phyloP scores from a whole-genome alignment of 306 rosid genomes.

The Myrica gale region DNA sequence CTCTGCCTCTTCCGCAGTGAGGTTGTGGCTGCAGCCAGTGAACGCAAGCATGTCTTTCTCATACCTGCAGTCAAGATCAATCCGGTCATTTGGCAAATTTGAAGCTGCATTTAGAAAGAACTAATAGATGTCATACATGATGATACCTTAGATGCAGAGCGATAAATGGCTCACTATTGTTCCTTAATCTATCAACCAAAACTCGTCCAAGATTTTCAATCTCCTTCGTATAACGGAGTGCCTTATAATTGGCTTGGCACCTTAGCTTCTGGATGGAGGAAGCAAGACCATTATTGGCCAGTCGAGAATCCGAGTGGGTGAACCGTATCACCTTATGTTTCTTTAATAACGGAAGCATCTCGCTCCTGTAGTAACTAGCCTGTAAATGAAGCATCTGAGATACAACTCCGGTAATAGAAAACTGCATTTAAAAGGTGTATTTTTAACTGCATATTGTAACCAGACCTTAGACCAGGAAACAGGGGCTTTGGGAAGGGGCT shows the following conservation, averaged over 20 bases:
- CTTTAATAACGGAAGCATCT: conserved; percentile 69
- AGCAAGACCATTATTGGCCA: conserved; percentile 82
- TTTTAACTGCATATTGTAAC: background rate
- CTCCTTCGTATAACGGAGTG: conserved; percentile 66
- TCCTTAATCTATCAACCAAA: conserved; percentile 73
- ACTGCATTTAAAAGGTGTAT: background rate
- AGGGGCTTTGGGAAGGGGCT: conserved; percentile 77
- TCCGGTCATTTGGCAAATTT: conserved; percentile 7
- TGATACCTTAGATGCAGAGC: conserved; percentile 92
- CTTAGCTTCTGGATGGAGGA: conserved; percentile 78
- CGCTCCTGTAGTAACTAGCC: conserved; percentile 89
- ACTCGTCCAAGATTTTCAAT: conserved; percentile 79
- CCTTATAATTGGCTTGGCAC: conserved; percentile 86
- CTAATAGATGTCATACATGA: background rate
- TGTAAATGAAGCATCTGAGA: conserved; percentile 50
- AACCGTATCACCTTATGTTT: conserved; percentile 63
- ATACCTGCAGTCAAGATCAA: conserved; percentile 49
- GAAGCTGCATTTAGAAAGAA: background rate
- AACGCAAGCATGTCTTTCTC: conserved; percentile 99
- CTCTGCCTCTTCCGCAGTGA: conserved; percentile 62
- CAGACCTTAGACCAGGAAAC: conserved; percentile 98
- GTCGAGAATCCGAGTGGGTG: conserved; percentile 90
- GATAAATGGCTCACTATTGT: conserved; percentile 62
- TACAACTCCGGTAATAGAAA: conserved; percentile 6
- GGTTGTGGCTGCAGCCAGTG: conserved; percentile 96